These are phyloP conservation scores for Plenodomus tracheiphilus DNA, from an alignment of 2,329 filamentous ascomycete species.

Conservation along the genomic window DNA sequence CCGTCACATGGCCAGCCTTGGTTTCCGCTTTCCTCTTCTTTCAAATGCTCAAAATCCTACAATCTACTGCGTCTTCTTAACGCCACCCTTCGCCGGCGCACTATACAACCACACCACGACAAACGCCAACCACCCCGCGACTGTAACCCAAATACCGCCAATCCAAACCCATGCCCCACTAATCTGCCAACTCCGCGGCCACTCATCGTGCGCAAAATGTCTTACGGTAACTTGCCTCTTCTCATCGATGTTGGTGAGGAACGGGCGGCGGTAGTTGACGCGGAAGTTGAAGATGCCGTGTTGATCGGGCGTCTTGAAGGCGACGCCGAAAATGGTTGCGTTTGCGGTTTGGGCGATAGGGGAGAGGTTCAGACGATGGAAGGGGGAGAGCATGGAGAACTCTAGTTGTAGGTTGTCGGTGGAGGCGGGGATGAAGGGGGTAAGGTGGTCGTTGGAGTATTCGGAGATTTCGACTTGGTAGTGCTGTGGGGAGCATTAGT, in stretches of 20 bases:
- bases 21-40: too few species aligned
- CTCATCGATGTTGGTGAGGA: slow-evolving; percentile 86
- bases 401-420: slow-evolving; percentile 86
- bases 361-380: slow-evolving; percentile 80
- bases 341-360: slow-evolving; percentile 62
- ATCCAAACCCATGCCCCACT: slow-evolving; percentile 95
- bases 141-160: slow-evolving; percentile 79
- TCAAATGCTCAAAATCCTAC: too few species aligned
- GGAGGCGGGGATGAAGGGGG: slow-evolving; percentile 70
- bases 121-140: slow-evolving; percentile 82
- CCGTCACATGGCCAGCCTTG: too few species aligned
- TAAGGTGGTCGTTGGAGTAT: slow-evolving; percentile 73
- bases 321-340: slow-evolving; percentile 71
- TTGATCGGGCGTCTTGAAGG: slow-evolving; percentile 88
- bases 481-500: slow-evolving; percentile 56
- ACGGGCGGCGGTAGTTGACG: slow-evolving; percentile 95
- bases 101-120: slow-evolving; percentile 86
- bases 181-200: slow-evolving; percentile 87
- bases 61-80: slow-evolving; percentile 55
- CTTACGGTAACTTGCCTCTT: slow-evolving; percentile 93
- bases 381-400: slow-evolving; percentile 98
- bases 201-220: slow-evolving; percentile 97
- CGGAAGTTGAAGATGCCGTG: slow-evolving; percentile 99
- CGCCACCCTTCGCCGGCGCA: slow-evolving; percentile 58
- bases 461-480: slow-evolving; percentile 90